Evolutionary conservation across 106 monocot genomes (phyloP), one percentile per base, ranked within the genome.

Genomic region (Acorus calamus): DNA sequence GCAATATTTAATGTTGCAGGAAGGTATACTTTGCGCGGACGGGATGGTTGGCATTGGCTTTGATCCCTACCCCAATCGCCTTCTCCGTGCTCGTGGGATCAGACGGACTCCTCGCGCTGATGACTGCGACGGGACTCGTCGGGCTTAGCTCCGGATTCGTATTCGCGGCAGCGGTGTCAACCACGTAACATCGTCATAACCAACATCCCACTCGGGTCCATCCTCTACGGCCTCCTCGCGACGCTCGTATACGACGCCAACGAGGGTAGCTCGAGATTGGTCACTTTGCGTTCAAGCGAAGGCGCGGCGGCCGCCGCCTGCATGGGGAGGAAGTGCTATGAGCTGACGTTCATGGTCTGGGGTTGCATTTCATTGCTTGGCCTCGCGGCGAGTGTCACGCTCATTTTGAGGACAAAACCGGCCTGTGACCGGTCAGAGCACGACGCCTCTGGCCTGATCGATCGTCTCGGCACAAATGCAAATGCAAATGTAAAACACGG

Each of bases 121-220:
- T 87, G 11, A 76, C 61, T 0, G 84, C 82, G 53, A 92, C 92
- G 3, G 84, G 82, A 0, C 66, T 92, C 12, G 14, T 88, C 0
- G 92, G 87, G 46, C 77, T 92, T 10, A 87, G 84, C 81, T 92
- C 92, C 0, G 92, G 92, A 5, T 92, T 92, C 77, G 76, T 92
- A 52, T 88, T 92, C 46, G 87, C 92, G 2, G 79, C 84, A 5
- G 82, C 87, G 0, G 87, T 88, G 7, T 80, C 87, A 0, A 71
- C 87, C 6, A 92, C 92, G 4, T 84, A 92, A 92, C 75, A 81
- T 92, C 70, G 70, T 92, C 55, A 87, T 92, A 66, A 92, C 84
- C 61, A 92, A 87, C 77, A 88, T 88, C 12, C 87, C 87, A 5
- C 41, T 92, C 7, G 92, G 92, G 0, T 92, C 92, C 11, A 84